These are phyloP conservation scores for Fusarium annulatum DNA, from an alignment of 2,329 filamentous ascomycete genomes.

Conservation along the genomic window DNA sequence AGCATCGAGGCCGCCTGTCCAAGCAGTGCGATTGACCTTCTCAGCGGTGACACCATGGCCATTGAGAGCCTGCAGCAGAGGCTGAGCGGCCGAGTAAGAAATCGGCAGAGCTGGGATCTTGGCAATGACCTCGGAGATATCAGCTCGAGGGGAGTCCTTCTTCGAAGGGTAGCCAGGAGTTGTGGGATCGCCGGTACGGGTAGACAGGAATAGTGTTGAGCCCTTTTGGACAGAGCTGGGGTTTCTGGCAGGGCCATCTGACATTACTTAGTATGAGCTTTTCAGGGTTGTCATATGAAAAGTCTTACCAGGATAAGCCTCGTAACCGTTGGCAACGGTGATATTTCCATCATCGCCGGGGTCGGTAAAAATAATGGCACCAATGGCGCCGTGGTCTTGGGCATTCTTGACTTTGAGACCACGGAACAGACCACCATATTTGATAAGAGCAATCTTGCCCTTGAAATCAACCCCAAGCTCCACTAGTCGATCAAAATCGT, in stretches of 20 bases:
- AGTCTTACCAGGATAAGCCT: slow-evolving; percentile 69
- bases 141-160: slow-evolving; percentile 73
- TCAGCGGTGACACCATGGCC: slow-evolving; percentile 77
- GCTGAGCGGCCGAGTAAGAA: slow-evolving; percentile 80
- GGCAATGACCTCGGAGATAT: slow-evolving; percentile 71
- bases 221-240: slow-evolving; percentile 83
- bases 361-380: slow-evolving; percentile 82
- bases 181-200: slow-evolving; percentile 73
- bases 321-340: slow-evolving; percentile 78
- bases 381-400: slow-evolving; percentile 85
- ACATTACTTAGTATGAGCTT: not conserved
- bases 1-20: slow-evolving; percentile 64
- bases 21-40: slow-evolving; percentile 69
- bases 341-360: slow-evolving; percentile 85
- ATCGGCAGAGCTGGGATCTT: slow-evolving; percentile 85
- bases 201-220: slow-evolving; percentile 77
- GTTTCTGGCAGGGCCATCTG: slow-evolving; percentile 76
- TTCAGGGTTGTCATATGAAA: rapidly evolving
- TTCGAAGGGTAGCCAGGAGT: slow-evolving; percentile 86
- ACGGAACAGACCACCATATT: slow-evolving; percentile 82
- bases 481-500: slow-evolving; percentile 77
- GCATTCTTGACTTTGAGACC: slow-evolving; percentile 87
- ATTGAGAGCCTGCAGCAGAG: slow-evolving; percentile 81
- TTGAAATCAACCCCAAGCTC: slow-evolving; percentile 74
- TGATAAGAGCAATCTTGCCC: slow-evolving; percentile 82